Conservation (phyloP, 2,329 filamentous ascomycete genomes). For the Thelonectria blattea region DNA sequence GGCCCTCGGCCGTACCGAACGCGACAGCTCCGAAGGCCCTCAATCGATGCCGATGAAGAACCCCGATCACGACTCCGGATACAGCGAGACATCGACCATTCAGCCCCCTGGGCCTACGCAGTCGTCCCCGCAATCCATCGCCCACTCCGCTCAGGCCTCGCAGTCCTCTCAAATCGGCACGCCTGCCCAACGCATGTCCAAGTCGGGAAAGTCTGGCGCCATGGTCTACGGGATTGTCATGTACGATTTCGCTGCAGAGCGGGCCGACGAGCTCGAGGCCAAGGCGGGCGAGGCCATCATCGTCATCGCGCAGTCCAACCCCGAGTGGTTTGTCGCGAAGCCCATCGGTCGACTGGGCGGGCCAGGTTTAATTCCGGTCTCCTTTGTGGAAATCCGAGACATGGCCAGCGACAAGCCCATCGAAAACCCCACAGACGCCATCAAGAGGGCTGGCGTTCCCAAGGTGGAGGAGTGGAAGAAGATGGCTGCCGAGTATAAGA, state of each 20-base stretch:
- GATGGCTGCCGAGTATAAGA: constrained; percentile 99
- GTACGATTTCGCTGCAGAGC: constrained; percentile 94
- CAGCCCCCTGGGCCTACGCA: constrained; percentile 26
- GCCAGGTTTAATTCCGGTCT: constrained; percentile 92
- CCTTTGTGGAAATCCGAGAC: constrained; percentile 94
- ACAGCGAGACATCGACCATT: constrained; percentile 52
- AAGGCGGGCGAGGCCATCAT: constrained; percentile 97
- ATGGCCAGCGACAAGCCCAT: constrained; percentile 88
- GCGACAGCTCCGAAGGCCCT: constrained; percentile 76
- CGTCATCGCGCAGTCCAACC: constrained; percentile 97
- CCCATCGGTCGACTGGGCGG: constrained; percentile 97
- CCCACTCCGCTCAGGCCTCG: constrained; percentile 16
- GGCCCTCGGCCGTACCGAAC: constrained; percentile 86
- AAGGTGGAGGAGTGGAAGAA: constrained; percentile 99
- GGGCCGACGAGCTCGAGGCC: constrained; percentile 94
- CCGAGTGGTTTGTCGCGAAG: constrained; percentile 99
- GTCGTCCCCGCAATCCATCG: constrained; percentile 21
- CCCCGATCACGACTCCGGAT: constrained; percentile 89
- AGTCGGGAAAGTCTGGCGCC: constrained; percentile 67
- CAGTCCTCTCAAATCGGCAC: constrained; percentile 22
- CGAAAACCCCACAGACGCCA: constrained; percentile 80
- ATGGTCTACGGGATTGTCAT: constrained; percentile 98
- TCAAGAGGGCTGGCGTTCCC: constrained; percentile 87
- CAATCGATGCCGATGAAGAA: constrained; percentile 57
- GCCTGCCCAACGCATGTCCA: constrained; percentile 55